Evolutionary conservation across 2,329 filamentous ascomycete genomes (phyloP).

Genomic region (Phialocephala subalpina): DNA sequence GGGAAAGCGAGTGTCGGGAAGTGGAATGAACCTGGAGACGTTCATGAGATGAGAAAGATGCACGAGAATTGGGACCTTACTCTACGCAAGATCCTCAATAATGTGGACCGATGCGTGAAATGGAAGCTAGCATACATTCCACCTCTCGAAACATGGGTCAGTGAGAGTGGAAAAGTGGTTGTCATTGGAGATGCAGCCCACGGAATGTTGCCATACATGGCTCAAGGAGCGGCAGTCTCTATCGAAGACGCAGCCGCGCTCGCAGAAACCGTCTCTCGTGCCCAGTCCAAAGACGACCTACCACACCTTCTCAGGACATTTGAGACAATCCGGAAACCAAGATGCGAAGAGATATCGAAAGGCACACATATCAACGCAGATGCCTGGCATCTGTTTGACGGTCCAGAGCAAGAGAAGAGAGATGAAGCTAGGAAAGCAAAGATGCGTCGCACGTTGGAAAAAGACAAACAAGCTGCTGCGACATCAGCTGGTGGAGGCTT

Average conservation of each 20-base stretch:
- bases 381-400: slow-evolving; percentile 58
- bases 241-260: slow-evolving; percentile 73
- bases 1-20: slow-evolving; percentile 65
- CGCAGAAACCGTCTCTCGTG: slow-evolving; percentile 59
- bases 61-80: slow-evolving; percentile 65
- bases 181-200: slow-evolving; percentile 66
- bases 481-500: not conserved
- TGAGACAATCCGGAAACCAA: slow-evolving; percentile 53
- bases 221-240: slow-evolving; percentile 70
- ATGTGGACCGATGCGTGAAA: slow-evolving; percentile 66
- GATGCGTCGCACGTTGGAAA: slow-evolving; percentile 59
- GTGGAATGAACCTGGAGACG: slow-evolving; percentile 56
- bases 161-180: slow-evolving; percentile 17
- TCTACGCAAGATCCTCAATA: slow-evolving; percentile 45
- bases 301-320: slow-evolving; percentile 52
- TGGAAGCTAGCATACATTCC: slow-evolving; percentile 66
- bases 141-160: slow-evolving; percentile 21
- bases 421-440: slow-evolving; percentile 52
- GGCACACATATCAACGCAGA: slow-evolving; percentile 59
- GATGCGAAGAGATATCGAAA: slow-evolving; percentile 59
- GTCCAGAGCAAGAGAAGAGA: slow-evolving; percentile 62
- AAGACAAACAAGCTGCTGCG: not conserved
- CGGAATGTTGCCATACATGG: slow-evolving; percentile 64
- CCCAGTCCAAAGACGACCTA: slow-evolving; percentile 52
- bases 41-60: slow-evolving; percentile 66